Evolutionary conservation across 2,329 filamentous ascomycete genomes (phyloP), one percentile per base, ranked within the genome.

Genomic region (Ascomycota sp.): DNA sequence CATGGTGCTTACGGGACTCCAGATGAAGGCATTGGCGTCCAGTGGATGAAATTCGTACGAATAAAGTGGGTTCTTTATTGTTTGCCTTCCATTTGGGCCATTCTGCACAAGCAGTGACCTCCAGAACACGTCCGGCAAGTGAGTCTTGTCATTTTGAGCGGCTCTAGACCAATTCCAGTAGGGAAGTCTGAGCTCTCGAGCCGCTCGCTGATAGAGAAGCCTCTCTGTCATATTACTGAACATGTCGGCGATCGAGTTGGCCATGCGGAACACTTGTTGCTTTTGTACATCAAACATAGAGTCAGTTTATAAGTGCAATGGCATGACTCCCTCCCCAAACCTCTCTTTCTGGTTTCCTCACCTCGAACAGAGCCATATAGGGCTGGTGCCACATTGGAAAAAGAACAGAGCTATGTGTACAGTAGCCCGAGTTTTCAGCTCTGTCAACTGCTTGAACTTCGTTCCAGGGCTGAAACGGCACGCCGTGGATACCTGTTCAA

Each of bases 371-470:
- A 20, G 60, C 63, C 34, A 89, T 57, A 48, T 86, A 91, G 1
- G 80, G 77, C 29, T 82, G 68, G 57, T 92, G 82, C 82, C 82
- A 91, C 24, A 73, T 65, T 24, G 75, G 69, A 46, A 92, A 89
- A 11, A 89, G 55, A 25, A 75, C 69, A 2, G 76, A 78, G 17
- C 62, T 66, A 50, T 92, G 82, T 10, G 69, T 68, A 47, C 82
- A 91, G 47, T 83, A 91, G 29, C 80, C 81, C 11, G 63, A 58
- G 24, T 59, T 53, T 33, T 61, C 56, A 34, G 63, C 66, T 2
- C 65, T 67, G 3, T 57, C 43, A 2, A 52, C 55, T 32, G 60
- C 55, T 29, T 52, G 42, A 15, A 70, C 66, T 22, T 53, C 59
- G 20, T 59, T 63, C 63, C 65, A 71, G 9, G 60, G 47, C 24